Evolutionary conservation across 805 yeast species (phyloP).

Genomic region (Wickerhamiella sergipiensis): DNA sequence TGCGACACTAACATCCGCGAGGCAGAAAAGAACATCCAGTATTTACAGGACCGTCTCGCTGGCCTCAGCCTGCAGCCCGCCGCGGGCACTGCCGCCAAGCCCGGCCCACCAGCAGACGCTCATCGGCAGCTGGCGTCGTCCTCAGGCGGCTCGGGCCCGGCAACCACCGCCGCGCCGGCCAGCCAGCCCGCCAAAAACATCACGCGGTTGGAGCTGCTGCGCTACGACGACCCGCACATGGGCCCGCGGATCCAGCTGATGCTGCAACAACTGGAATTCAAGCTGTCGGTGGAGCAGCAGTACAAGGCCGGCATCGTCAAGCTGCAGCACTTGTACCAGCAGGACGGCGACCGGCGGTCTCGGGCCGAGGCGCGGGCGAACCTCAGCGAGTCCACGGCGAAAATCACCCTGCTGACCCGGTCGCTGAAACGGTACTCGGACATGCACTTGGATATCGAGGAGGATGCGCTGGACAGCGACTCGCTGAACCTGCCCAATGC

Average conservation of each 20-base stretch:
- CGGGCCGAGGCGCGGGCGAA: slow-evolving; percentile 86
- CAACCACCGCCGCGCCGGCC: slow-evolving; percentile 5
- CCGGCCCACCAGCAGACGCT: not conserved
- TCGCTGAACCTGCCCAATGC: slow-evolving; percentile 45
- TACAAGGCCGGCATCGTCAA: slow-evolving; percentile 88
- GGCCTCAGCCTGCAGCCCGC: slow-evolving; percentile 20
- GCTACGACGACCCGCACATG: slow-evolving; percentile 85
- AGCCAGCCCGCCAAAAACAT: slow-evolving; percentile 10
- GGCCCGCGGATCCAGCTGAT: slow-evolving; percentile 91
- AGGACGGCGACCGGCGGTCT: slow-evolving; percentile 81
- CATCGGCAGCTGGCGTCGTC: not conserved
- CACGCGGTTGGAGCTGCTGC: slow-evolving; percentile 50
- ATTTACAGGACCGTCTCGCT: slow-evolving; percentile 66
- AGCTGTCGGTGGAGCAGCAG: slow-evolving; percentile 85
- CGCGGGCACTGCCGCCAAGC: slow-evolving; percentile 4
- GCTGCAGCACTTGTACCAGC: slow-evolving; percentile 67
- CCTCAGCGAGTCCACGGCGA: slow-evolving; percentile 66
- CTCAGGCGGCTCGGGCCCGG: slow-evolving; percentile 1
- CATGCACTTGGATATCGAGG: slow-evolving; percentile 43
- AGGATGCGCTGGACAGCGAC: slow-evolving; percentile 7
- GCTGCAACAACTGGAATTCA: slow-evolving; percentile 90
- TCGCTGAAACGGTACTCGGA: slow-evolving; percentile 80
- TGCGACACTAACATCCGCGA: slow-evolving; percentile 86
- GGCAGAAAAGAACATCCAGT: slow-evolving; percentile 81
- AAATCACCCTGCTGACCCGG: slow-evolving; percentile 70